Evolutionary conservation across 768 basidiomycete species (phyloP), one percentile per base, ranked within the genome.

Genomic region (Cubamyces sp.): DNA sequence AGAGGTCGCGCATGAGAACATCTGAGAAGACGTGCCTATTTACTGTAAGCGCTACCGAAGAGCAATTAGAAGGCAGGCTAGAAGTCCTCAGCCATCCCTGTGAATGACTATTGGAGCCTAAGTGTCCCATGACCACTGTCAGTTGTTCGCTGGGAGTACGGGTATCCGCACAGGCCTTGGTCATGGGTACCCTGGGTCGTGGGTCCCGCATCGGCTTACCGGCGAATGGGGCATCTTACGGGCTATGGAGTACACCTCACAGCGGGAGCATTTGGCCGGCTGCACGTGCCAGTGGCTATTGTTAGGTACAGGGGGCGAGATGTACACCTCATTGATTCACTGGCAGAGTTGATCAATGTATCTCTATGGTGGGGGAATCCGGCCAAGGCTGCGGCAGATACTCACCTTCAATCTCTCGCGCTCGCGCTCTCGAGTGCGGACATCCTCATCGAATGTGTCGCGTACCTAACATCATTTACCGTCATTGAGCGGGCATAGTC

Each of bases 371-470:
- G 28, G 4, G 8, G 8, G n/a, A n/a, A n/a, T n/a, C n/a, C 28
- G 28, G 3, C 34, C 9, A 34, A 7, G 9, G 34, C 9, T 34
- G 34, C 34, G 34, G 11, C 4, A 14, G 14, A 47, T 47, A 25
- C 53, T 1, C n/a, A 52, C 57, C 41, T 51, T 42, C 19, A 52
- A 12, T 14, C 14, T 55, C 42, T 23, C 50, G 15, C 18, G 34
- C 26, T 53, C 55, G 18, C 23, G 9, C 37, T 57, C 52, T 47
- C 61, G 48, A 0, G 26, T 34, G 12, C 34, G 52, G 0, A 52
- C 43, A 39, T 82, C 82, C 54, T 83, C 80, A 63, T 83, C 76
- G 39, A 83, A 86, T 3, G 82, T 74, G 50, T 74, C 73, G 61
- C 78, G 76, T 18, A 84, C 83, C 84, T 86, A 43, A 0, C 53